Evolutionary conservation across 208 protist genomes (phyloP), one percentile per base, ranked within the genome.

Genomic region (Crithidia brevicula): DNA sequence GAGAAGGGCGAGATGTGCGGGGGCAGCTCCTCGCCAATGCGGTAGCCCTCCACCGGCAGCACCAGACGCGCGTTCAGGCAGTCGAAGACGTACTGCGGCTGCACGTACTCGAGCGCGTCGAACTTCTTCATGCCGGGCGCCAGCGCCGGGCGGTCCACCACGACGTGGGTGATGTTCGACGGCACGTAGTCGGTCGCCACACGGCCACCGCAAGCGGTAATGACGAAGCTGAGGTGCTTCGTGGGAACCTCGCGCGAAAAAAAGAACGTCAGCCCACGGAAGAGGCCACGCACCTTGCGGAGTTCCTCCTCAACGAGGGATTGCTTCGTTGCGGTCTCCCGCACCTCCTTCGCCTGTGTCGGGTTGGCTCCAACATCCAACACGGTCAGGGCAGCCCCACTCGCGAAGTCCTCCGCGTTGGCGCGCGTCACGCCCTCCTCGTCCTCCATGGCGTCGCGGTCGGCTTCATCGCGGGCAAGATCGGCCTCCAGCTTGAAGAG

Each of bases 51-150:
- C 16, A 93, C 88, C 15, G 94, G 92, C 42, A 98, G 91, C 64
- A 91, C 43, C 40, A 84, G 54, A 31, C 88, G 88, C 18, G 90
- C 88, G 85, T 99, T 99, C 57, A 98, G 78, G 80, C 93, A 98
- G 83, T 99, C 98, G 67, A 94, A 98, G 42, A 99, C 78, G 81
- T 98, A 99, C 83, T 99, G 98, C 45, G 98, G 98, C 85, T 98
- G 97, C 42, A 98, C 81, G 72, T 98, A 98, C 71, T 97, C 93
- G 28, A 97, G 73, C 22, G 79, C 67, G 54, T 82, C 85, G 58
- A 81, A 53, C 25, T 70, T 58, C 57, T 60, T 40, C 77, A 93
- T 82, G 25, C 81, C 82, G 0, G 86, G 70, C 6, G 88, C 81
- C 40, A 94, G 78, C 20, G 79, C 33, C 0, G 92, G 93, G 49